A percentile compares a stretch with the other conserved stretches of the same genome.
Conservation (phyloP, 306 rosid genomes). For the Lathyrus aphaca region DNA sequence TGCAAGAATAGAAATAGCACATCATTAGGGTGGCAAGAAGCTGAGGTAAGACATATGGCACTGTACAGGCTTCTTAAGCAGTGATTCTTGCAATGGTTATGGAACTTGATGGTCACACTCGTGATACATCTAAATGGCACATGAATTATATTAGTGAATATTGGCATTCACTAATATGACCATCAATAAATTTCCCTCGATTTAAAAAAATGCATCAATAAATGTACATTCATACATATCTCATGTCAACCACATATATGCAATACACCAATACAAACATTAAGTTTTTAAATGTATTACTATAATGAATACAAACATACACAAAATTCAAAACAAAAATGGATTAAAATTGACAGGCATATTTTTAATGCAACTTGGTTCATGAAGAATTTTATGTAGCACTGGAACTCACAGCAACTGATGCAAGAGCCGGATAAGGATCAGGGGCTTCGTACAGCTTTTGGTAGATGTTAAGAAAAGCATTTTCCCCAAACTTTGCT, state of each 20-base stretch:
- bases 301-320: not conserved
- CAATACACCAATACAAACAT: slow-evolving; percentile 3
- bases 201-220: not conserved
- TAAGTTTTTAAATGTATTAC: not conserved
- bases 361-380: not conserved
- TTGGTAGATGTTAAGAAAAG: slow-evolving; percentile 95
- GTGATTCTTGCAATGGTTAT: not conserved
- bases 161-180: not conserved
- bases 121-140: not conserved
- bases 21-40: slow-evolving; percentile 2
- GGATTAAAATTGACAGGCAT: slow-evolving; percentile 7
- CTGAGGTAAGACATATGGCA: not conserved
- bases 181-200: not conserved
- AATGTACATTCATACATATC: not conserved
- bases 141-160: not conserved
- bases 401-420: slow-evolving; percentile 72
- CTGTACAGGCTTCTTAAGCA: not conserved
- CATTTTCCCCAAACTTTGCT: slow-evolving; percentile 96
- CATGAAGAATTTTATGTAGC: not conserved
- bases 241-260: slow-evolving; percentile 16
- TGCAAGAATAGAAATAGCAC: not conserved
- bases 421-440: slow-evolving; percentile 90
- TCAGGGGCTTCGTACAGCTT: slow-evolving; percentile 97
- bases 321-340: not conserved
- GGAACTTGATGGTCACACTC: not conserved